Conservation (phyloP, 2,329 filamentous ascomycete genomes). For the Clarireedia sp. region DNA sequence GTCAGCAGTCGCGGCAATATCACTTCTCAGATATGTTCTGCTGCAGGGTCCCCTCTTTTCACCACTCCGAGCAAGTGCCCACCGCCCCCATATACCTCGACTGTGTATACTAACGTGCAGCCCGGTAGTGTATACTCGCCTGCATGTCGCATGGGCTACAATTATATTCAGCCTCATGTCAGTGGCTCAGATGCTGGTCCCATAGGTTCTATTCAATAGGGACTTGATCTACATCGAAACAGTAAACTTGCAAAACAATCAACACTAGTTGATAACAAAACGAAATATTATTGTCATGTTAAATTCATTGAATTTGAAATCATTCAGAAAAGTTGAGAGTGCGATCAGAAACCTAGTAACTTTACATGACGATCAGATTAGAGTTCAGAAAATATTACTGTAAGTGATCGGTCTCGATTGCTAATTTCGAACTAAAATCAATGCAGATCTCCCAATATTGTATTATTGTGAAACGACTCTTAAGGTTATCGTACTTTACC, state of each 20-base stretch:
- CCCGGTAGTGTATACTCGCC: slow-evolving; percentile 26
- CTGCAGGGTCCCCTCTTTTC: slow-evolving; percentile 52
- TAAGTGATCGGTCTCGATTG: no score
- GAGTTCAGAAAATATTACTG: no score
- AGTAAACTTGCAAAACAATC: not conserved
- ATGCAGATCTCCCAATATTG: no score
- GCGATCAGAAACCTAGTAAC: no score
- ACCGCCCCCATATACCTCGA: not conserved
- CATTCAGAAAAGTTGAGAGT: no score
- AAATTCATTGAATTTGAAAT: no score
- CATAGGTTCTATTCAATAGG: slow-evolving; percentile 46
- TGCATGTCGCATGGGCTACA: slow-evolving; percentile 34
- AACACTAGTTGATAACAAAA: no score
- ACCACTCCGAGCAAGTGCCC: slow-evolving; percentile 38
- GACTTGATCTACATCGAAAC: slow-evolving; percentile 16
- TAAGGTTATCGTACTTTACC: no score
- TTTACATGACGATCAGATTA: no score
- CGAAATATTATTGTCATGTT: no score
- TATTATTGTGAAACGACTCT: no score
- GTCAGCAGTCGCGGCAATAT: slow-evolving; percentile 52
- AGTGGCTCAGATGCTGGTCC: slow-evolving; percentile 41
- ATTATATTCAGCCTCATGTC: slow-evolving; percentile 36
- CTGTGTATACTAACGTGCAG: not conserved
- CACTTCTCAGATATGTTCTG: slow-evolving; percentile 48
- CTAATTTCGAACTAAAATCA: no score